Base-by-base conservation (phyloP, 1,284 basidiomycete genomes). In the Ustilago lituana region DNA sequence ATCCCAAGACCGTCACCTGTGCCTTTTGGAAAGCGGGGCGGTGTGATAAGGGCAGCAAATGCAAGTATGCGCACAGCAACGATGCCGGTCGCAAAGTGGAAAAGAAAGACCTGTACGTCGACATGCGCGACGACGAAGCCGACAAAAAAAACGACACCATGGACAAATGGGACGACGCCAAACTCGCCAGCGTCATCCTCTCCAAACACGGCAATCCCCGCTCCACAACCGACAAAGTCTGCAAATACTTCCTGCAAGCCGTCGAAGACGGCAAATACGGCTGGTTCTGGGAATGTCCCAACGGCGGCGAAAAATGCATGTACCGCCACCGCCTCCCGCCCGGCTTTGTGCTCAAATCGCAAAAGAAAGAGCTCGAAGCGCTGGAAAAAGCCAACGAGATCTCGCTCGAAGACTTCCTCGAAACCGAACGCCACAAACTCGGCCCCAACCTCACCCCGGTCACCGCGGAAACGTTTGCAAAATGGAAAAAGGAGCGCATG, bases 91-190 rank as follows among this genome's bases (percentile, higher is more conserved):
- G 95, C 65, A 98, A 96, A 84, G 90, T 91, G 43, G 92, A 95
- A 83, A 98, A 98, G 89, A 93, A 91, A 86, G 94, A 97, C 83
- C 80, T 98, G 71, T 99, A 99, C 83, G 90, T 89, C 80, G 95
- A 99, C 83, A 86, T 83, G 65, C 86, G 95, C 70, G 92, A 92
- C 79, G 74, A 78, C 2, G 44, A 43, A 0, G 77, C 75, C 7
- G 78, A 84, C 46, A 84, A 94, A 84, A 82, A 88, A 76, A 84
- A 85, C 61, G 94, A 96, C 83, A 96, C 94, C 9, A 98, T 98
- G 95, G 94, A 97, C 76, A 90, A 86, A 74, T 99, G 95, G 95
- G 94, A 98, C 84, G 91, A 98, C 73, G 94, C 89, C 73, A 98
- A 95, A 84, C 85, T 98, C 47, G 86, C 89, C 45, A 87, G 85